Percentiles rank a stretch among this genome's conserved stretches.
Conservation (phyloP, 345 rosid species). For the Rhodamnia argentea region DNA sequence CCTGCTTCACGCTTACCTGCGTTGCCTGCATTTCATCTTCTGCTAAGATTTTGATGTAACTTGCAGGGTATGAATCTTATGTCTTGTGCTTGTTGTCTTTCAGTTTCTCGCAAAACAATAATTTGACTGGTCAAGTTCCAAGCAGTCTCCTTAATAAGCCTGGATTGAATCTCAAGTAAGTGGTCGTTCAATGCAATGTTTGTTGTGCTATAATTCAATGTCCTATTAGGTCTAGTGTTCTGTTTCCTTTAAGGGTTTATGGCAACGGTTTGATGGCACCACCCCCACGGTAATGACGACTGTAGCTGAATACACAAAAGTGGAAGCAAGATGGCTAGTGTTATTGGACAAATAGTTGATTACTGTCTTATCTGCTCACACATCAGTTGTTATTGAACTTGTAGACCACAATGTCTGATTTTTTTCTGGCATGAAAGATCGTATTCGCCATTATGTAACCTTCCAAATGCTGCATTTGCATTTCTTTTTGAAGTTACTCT, state of each 20-base stretch:
- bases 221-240: slow-evolving; percentile 4
- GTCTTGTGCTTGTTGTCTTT: slow-evolving; percentile 4
- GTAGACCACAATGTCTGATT: too few relatives aligned
- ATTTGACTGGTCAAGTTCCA: slow-evolving; percentile 64
- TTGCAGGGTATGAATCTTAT: neutral
- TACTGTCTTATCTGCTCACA: too few relatives aligned
- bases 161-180: slow-evolving; percentile 52
- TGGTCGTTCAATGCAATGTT: neutral
- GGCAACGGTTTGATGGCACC: slow-evolving; percentile 35
- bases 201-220: neutral
- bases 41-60: neutral
- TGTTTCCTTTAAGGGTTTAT: slow-evolving; percentile 20
- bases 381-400: too few relatives aligned
- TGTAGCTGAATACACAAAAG: neutral
- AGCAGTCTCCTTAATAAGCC: slow-evolving; percentile 34
- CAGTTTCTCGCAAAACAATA: slow-evolving; percentile 87
- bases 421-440: neutral
- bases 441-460: neutral
- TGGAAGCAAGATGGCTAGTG: neutral
- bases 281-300: slow-evolving; percentile 13
- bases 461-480: neutral
- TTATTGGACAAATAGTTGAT: neutral
- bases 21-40: neutral
- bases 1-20: too few relatives aligned
- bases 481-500: neutral